A percentile compares a stretch with the other conserved stretches of the same genome.
Evolutionary conservation across 2,329 filamentous ascomycete genomes (phyloP).

Genomic region (Cladosporium velox): DNA sequence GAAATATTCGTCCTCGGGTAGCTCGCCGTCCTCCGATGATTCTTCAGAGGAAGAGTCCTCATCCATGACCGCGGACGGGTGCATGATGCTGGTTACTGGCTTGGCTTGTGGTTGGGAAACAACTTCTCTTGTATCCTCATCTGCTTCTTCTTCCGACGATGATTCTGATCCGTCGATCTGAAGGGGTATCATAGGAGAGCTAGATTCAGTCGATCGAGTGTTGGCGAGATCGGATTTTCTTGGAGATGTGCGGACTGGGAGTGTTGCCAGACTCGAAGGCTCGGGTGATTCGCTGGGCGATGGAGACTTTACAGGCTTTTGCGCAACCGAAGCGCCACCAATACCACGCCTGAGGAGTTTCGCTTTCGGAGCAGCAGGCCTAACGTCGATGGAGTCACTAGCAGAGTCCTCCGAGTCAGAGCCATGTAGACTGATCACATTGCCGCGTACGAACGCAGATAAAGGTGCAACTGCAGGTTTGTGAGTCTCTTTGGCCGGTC

Average conservation of each 20-base stretch:
- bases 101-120: background rate
- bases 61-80: background rate
- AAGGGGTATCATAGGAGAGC: slow-evolving; percentile 6
- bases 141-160: background rate
- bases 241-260: slow-evolving; percentile 9
- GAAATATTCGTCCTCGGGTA: slow-evolving; percentile 26
- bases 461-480: background rate
- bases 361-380: background rate
- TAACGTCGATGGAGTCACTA: background rate
- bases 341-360: slow-evolving; percentile 13
- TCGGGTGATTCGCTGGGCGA: background rate
- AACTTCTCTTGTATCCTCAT: background rate
- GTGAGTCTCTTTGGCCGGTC: background rate
- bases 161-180: background rate
- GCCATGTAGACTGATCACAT: background rate
- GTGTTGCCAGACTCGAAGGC: background rate
- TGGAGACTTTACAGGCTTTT: background rate
- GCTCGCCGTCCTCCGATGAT: slow-evolving; percentile 21
- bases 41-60: slow-evolving; percentile 17
- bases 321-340: slow-evolving; percentile 11
- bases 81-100: slow-evolving; percentile 4
- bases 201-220: background rate
- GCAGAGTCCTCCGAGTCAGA: slow-evolving; percentile 7
- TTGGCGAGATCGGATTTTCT: background rate
- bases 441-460: slow-evolving; percentile 3